phyloP scores from a whole-genome alignment of 2,329 filamentous ascomycete species.

The Talaromyces pinophilus region DNA sequence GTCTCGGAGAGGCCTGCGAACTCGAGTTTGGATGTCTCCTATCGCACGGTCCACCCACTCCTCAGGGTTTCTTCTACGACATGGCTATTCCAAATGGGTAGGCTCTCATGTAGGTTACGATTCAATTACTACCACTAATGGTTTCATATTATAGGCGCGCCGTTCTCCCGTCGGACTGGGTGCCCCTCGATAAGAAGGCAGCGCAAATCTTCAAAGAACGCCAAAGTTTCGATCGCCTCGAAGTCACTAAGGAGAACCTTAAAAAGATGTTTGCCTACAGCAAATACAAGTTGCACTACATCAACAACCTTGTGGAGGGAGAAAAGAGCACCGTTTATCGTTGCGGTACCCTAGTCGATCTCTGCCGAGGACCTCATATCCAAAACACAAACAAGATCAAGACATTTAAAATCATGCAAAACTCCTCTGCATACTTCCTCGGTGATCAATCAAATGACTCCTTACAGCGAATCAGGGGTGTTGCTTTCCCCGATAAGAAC shows the following conservation, averaged over 20 bases:
- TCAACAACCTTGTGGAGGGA: constrained; percentile 89
- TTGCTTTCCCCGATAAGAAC: constrained; percentile 97
- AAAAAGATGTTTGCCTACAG: constrained; percentile 97
- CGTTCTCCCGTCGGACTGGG: constrained; percentile 77
- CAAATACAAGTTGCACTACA: constrained; percentile 98
- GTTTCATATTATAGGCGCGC: constrained; percentile 49
- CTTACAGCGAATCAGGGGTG: constrained; percentile 92
- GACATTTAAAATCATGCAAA: constrained; percentile 91
- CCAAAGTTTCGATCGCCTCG: constrained; percentile 88
- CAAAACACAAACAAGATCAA: constrained; percentile 92
- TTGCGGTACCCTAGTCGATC: constrained; percentile 89
- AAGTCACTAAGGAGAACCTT: constrained; percentile 85
- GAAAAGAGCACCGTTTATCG: constrained; percentile 92
- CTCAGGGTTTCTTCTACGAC: constrained; percentile 95
- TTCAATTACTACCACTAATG: neutral
- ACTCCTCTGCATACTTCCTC: constrained; percentile 84
- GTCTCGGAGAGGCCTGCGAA: constrained; percentile 93
- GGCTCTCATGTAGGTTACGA: constrained; percentile 18
- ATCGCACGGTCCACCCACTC: constrained; percentile 89
- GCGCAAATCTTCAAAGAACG: constrained; percentile 91
- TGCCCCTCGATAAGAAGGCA: constrained; percentile 78
- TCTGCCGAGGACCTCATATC: constrained; percentile 93
- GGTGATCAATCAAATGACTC: constrained; percentile 93
- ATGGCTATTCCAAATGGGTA: constrained; percentile 76
- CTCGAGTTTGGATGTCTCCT: constrained; percentile 86